Conservation (phyloP, 768 basidiomycete species). For the Leccinum broughii region DNA sequence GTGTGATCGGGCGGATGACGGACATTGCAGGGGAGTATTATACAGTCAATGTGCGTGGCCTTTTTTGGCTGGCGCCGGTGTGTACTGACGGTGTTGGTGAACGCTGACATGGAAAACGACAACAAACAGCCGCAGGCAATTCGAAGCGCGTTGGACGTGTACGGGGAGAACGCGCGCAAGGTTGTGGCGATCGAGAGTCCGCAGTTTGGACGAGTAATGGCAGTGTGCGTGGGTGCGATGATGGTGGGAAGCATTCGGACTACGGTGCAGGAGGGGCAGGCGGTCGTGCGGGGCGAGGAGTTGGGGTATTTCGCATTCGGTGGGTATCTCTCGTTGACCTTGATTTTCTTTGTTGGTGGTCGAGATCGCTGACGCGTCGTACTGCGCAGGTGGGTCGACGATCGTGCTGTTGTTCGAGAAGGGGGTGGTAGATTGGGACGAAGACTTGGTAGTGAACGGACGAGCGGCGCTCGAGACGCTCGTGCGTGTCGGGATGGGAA, state of each 20-base stretch:
- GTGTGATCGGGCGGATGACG: conserved; percentile 78
- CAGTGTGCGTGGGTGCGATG: conserved; percentile 91
- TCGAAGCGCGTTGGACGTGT: conserved; percentile 85
- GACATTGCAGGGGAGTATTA: conserved; percentile 92
- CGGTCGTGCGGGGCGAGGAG: conserved; percentile 82
- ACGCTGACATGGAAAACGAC: not conserved
- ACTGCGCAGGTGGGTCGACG: conserved; percentile 74
- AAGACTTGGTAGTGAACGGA: conserved; percentile 86
- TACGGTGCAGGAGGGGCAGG: conserved; percentile 82
- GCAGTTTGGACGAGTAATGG: conserved; percentile 89
- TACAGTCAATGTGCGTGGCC: conserved; percentile 83
- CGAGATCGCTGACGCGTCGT: not conserved
- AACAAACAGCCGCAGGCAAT: conserved; percentile 82
- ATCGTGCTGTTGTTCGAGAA: conserved; percentile 90
- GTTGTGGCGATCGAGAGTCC: conserved; percentile 90
- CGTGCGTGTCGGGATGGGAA: conserved; percentile 84
- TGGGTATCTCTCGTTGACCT: conserved; percentile 34
- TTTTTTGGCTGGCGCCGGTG: conserved; percentile 2
- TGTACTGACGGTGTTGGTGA: conserved; percentile 1
- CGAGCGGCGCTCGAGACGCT: conserved; percentile 85
- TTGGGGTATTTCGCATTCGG: conserved; percentile 96
- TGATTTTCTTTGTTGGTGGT: not conserved
- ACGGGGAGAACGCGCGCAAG: conserved; percentile 92
- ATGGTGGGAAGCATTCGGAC: conserved; percentile 91
- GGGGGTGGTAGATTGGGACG: conserved; percentile 85